These are phyloP conservation scores for Fusarium goolgardi DNA, from an alignment of 2,329 filamentous ascomycete genomes.

Conservation along the genomic window DNA sequence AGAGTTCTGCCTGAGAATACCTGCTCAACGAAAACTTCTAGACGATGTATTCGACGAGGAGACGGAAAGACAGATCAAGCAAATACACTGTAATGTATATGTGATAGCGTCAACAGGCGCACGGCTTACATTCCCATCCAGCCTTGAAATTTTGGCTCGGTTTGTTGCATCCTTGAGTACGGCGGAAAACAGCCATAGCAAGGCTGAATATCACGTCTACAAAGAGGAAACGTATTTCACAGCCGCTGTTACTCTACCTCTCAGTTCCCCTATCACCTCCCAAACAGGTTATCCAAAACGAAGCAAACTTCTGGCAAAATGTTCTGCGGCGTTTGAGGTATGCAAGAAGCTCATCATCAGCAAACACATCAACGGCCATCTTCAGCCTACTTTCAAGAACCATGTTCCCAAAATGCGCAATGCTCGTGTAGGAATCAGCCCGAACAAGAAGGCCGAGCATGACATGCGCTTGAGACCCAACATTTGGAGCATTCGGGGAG, in stretches of 20 bases:
- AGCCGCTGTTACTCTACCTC: conserved; percentile 84
- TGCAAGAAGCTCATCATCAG: conserved; percentile 76
- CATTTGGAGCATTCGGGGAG: conserved; percentile 70
- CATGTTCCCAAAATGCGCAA: conserved; percentile 86
- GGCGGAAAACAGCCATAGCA: conserved; percentile 45
- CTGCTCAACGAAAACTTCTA: conserved; percentile 72
- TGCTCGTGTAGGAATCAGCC: conserved; percentile 82
- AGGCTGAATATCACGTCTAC: conserved; percentile 71
- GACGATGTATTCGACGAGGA: conserved; percentile 39
- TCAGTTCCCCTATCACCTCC: conserved; percentile 75
- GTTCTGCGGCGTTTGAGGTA: conserved; percentile 87
- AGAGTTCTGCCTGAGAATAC: conserved; percentile 79
- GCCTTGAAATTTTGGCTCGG: conserved; percentile 75
- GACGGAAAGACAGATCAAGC: conserved; percentile 36
- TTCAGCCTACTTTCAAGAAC: conserved; percentile 79
- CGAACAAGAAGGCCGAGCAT: conserved; percentile 80
- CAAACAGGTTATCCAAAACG: conserved; percentile 71
- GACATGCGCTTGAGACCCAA: conserved; percentile 81
- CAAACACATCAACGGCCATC: conserved; percentile 76
- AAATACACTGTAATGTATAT: conserved; percentile 61
- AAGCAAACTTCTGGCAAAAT: conserved; percentile 84
- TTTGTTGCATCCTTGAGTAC: conserved; percentile 75
- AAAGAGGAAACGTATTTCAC: conserved; percentile 69
- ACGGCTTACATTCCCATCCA: conserved; percentile 80
- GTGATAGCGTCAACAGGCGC: conserved; percentile 76